Conservation (phyloP, 257 asterid species). For the Petunia axillaris region DNA sequence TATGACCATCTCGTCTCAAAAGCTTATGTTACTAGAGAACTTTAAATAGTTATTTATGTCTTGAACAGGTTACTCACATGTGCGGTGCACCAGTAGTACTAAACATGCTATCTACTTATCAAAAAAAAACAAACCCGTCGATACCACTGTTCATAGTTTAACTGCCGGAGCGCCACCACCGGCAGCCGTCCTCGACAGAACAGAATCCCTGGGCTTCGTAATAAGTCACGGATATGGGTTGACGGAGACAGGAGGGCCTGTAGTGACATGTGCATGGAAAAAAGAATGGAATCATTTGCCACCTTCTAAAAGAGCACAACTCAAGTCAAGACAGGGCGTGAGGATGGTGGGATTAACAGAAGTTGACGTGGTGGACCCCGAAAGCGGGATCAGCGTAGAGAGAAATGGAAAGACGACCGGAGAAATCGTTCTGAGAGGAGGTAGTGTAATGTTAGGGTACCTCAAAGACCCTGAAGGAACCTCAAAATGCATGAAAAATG, state of each 20-base stretch:
- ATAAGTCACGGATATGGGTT: too few relatives aligned
- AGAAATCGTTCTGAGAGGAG: too few relatives aligned
- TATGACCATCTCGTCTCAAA: too few relatives aligned
- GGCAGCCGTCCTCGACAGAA: too few relatives aligned
- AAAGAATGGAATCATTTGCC: not conserved
- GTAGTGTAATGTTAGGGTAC: too few relatives aligned
- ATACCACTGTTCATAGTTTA: not conserved
- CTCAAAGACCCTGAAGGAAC: too few relatives aligned
- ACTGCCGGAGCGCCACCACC: constrained; percentile 18
- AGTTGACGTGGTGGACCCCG: not conserved
- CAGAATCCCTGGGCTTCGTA: too few relatives aligned
- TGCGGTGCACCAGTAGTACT: not conserved
- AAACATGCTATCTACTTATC: not conserved
- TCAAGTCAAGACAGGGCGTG: constrained; percentile 23
- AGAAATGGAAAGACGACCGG: constrained; percentile 29
- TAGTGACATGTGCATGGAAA: not conserved
- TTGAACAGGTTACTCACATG: too few relatives aligned
- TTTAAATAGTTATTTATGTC: too few relatives aligned
- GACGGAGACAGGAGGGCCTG: too few relatives aligned
- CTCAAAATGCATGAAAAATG: too few relatives aligned
- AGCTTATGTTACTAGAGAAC: too few relatives aligned
- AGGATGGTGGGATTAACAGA: not conserved
- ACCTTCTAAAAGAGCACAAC: not conserved
- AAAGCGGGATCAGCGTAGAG: not conserved
- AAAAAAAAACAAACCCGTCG: not conserved